Evolutionary conservation across 2,329 filamentous ascomycete genomes (phyloP).

Genomic region (Whalleya microplaca): DNA sequence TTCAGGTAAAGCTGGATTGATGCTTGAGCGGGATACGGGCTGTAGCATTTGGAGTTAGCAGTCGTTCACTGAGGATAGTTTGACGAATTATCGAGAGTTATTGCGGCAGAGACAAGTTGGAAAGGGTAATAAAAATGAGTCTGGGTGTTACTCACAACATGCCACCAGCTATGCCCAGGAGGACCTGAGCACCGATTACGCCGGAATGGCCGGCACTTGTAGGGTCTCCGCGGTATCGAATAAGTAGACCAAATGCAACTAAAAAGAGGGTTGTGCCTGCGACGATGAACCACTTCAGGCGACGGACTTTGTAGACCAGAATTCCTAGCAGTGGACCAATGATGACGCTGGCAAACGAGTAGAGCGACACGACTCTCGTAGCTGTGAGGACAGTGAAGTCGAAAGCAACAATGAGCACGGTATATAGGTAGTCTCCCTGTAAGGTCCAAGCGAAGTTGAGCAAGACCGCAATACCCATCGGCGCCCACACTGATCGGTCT

Average conservation of each 20-base stretch:
- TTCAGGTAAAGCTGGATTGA: constrained; percentile 47
- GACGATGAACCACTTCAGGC: constrained; percentile 67
- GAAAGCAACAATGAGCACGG: constrained; percentile 64
- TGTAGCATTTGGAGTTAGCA: no score
- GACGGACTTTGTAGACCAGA: constrained; percentile 59
- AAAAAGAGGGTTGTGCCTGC: constrained; percentile 63
- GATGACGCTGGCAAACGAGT: constrained; percentile 57
- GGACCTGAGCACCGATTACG: constrained; percentile 64
- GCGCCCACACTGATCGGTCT: constrained; percentile 67
- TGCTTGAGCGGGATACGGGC: constrained; percentile 52
- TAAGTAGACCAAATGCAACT: constrained; percentile 68
- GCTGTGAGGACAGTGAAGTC: constrained; percentile 60
- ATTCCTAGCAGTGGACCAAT: constrained; percentile 47
- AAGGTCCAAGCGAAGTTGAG: constrained; percentile 65
- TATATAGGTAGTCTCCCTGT: constrained; percentile 68
- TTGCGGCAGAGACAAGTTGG: no score
- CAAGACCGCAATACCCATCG: constrained; percentile 60
- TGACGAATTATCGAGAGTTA: no score
- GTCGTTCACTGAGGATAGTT: no score
- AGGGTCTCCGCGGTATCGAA: constrained; percentile 61
- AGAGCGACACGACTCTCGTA: constrained; percentile 63
- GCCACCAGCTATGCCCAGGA: constrained; percentile 66
- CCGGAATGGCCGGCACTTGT: constrained; percentile 50
- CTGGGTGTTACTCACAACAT: no score
- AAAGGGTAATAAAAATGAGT: no score